Conservation (phyloP, 2,329 filamentous ascomycete species). For the Colletotrichum destructivum region DNA sequence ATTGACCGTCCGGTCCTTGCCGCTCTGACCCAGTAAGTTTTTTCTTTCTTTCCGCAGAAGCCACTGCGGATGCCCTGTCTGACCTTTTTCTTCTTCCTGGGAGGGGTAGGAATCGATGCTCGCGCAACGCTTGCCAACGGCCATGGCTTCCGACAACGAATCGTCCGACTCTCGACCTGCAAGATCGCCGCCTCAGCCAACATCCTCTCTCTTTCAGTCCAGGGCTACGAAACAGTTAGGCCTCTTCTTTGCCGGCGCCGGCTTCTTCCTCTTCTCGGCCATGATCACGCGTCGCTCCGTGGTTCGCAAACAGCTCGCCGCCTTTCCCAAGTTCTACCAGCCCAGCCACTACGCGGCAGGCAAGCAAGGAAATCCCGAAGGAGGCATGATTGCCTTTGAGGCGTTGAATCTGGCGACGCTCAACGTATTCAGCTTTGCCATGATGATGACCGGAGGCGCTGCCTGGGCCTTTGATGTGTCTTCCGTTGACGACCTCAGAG, state of each 20-base stretch:
- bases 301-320: constrained; percentile 71
- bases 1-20: constrained; percentile 23
- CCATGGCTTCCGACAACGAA: constrained; percentile 41
- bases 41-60: constrained; percentile 2
- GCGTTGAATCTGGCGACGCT: constrained; percentile 90
- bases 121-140: constrained; percentile 32
- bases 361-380: constrained; percentile 68
- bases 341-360: constrained; percentile 66
- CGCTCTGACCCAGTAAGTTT: constrained; percentile 29
- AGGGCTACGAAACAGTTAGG: constrained; percentile 67
- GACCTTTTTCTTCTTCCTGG: constrained; percentile 17
- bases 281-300: constrained; percentile 81
- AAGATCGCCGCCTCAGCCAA: constrained; percentile 42
- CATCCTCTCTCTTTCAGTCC: constrained; percentile 35
- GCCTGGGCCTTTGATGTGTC: constrained; percentile 86
- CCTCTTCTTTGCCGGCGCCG: constrained; percentile 81
- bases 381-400: constrained; percentile 82
- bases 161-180: constrained; percentile 33
- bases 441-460: constrained; percentile 81
- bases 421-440: constrained; percentile 82
- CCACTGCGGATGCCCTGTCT: constrained; percentile 33
- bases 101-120: constrained; percentile 38
- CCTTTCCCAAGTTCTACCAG: constrained; percentile 80
- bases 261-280: constrained; percentile 81
- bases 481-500: constrained; percentile 75